Evolutionary conservation across 257 asterid species (phyloP), one percentile per base, ranked within the genome.

Genomic region (Lavandula angustifolia): DNA sequence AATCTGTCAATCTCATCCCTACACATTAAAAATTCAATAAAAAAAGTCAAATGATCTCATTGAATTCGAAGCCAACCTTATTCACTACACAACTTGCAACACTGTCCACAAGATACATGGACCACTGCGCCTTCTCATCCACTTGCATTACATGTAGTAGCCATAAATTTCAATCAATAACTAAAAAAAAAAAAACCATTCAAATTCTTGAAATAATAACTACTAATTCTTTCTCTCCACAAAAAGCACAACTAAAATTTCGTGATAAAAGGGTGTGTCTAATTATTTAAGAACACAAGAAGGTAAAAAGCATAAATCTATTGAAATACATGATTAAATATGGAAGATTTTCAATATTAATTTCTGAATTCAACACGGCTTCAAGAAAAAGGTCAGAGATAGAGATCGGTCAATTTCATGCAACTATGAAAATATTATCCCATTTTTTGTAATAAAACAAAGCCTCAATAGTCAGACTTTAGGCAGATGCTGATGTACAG

Each of bases 351-450:
- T 44, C 13, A 9, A 44, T n/a, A 48, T 22, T 3, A 34, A 33
- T 35, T 22, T 40, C 27, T 31, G 3, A 10, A 29, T 49, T 58
- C 60, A 68, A 48, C 51, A 49, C 47, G 61, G 58, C 16, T 9
- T 7, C 16, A 58, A 58, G 51, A n/a, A n/a, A n/a, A 52, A 40
- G 17, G 66, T 54, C 54, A 58, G 9, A 64, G 22, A 14, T 18
- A 40, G 37, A 61, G 62, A 51, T 37, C 48, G 46, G 85, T 79
- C 85, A 80, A 76, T 54, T 67, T 55, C 67, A 72, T 74, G 75
- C 81, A 77, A 67, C 77, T 60, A 33, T 16, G 35, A 35, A 16
- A 60, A 34, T 44, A 38, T 27, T 9, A 43, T 13, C 37, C 54
- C 63, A 54, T 29, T 60, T 54, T 3, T 16, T 60, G 41, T 38